Percentiles rank a stretch among this genome's conserved stretches.
phyloP scores from a whole-genome alignment of 352 stramenopile species.

The Phytophthora foliorum region DNA sequence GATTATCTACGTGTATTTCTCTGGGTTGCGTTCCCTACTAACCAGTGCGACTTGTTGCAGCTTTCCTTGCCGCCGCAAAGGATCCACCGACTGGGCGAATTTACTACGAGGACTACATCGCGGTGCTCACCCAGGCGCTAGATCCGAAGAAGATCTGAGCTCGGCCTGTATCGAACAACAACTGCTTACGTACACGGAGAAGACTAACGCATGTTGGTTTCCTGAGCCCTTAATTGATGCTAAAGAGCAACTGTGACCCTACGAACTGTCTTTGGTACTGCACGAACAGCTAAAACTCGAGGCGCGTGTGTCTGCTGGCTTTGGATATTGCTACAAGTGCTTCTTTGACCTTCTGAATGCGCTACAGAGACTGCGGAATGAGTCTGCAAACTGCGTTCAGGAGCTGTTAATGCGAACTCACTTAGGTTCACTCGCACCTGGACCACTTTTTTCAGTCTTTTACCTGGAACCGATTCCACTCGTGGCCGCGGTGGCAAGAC shows the following conservation, averaged over 20 bases:
- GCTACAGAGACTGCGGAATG: background rate
- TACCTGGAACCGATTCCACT: slow-evolving; percentile 13
- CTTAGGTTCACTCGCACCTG: slow-evolving; percentile 61
- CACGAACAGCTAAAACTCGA: slow-evolving; percentile 18
- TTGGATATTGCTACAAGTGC: background rate
- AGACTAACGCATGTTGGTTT: background rate
- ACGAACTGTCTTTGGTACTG: slow-evolving; percentile 41
- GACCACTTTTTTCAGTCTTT: slow-evolving; percentile 43
- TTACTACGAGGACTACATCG: slow-evolving; percentile 95
- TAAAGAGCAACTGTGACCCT: slow-evolving; percentile 56
- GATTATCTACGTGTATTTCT: background rate
- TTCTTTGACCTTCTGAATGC: background rate
- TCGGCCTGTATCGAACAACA: background rate
- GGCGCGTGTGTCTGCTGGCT: slow-evolving; percentile 7
- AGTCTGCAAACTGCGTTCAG: background rate
- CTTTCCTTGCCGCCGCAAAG: slow-evolving; percentile 86
- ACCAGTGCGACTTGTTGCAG: slow-evolving; percentile 26
- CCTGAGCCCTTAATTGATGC: background rate
- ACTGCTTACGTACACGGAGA: background rate
- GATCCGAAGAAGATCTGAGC: slow-evolving; percentile 51
- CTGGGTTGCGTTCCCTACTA: background rate
- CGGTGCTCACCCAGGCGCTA: slow-evolving; percentile 69
- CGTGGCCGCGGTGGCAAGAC: background rate
- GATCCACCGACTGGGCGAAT: slow-evolving; percentile 88
- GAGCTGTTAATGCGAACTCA: slow-evolving; percentile 27